phyloP scores from a whole-genome alignment of 169 alveolate species.

The Cryptosporidium muris region DNA sequence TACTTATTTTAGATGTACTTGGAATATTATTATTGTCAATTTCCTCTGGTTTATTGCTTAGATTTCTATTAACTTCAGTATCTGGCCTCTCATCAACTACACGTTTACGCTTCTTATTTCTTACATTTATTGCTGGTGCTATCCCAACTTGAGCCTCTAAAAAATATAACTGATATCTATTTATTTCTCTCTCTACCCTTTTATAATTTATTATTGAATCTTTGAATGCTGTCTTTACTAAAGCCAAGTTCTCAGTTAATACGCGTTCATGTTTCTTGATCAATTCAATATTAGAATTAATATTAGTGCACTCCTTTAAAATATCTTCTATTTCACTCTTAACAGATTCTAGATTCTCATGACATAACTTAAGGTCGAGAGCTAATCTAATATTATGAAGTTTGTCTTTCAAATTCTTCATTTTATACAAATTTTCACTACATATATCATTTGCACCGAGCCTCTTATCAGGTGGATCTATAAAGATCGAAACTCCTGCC shows the following conservation, averaged over 20 bases:
- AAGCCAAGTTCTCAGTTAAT: constrained; percentile 45
- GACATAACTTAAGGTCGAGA: background rate
- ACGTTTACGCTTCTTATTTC: constrained; percentile 10
- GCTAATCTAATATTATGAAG: constrained; percentile 4
- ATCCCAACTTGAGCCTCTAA: constrained; percentile 47
- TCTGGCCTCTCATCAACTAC: background rate
- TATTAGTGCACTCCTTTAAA: background rate
- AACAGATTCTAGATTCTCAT: constrained; percentile 10
- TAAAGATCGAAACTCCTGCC: too few relatives aligned
- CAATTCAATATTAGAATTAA: background rate
- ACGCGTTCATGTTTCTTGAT: constrained; percentile 24
- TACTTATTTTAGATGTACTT: background rate
- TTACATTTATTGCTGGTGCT: constrained; percentile 60
- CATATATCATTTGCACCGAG: too few relatives aligned
- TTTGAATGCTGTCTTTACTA: constrained; percentile 43
- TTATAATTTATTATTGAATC: constrained; percentile 24
- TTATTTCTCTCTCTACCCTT: constrained; percentile 52
- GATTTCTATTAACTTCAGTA: background rate
- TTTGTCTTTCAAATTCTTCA: background rate
- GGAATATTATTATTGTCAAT: background rate
- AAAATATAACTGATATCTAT: constrained; percentile 49
- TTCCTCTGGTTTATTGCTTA: background rate
- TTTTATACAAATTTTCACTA: too few relatives aligned
- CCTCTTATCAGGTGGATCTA: too few relatives aligned
- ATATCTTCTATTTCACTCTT: constrained; percentile 10